Conservation (phyloP, 352 stramenopile species). For the Saprolegnia diclina region DNA sequence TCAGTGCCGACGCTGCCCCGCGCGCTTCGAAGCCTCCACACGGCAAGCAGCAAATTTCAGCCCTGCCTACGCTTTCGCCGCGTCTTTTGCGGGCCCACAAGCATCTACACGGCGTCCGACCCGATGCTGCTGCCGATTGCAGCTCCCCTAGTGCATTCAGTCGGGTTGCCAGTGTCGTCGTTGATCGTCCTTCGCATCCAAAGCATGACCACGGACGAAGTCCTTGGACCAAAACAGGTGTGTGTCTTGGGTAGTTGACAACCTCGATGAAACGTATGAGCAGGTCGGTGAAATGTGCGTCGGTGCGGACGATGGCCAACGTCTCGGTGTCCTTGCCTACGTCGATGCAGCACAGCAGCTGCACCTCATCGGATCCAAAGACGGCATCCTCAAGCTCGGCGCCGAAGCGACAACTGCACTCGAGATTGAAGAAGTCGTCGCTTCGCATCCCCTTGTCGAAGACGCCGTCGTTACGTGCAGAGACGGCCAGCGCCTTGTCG, state of each 20-base stretch:
- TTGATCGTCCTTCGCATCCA: not conserved
- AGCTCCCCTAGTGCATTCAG: not conserved
- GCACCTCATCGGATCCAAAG: slow-evolving; percentile 18
- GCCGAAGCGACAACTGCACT: slow-evolving; percentile 22
- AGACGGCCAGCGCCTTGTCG: not conserved
- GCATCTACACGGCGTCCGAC: not conserved
- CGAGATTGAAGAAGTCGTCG: slow-evolving; percentile 32
- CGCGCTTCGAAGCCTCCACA: slow-evolving; percentile 2
- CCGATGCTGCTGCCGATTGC: slow-evolving; percentile 12
- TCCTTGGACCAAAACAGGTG: slow-evolving; percentile 22
- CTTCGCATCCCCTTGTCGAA: slow-evolving; percentile 32
- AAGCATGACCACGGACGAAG: slow-evolving; percentile 11
- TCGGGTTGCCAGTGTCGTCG: not conserved
- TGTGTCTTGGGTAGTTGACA: not conserved
- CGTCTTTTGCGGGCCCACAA: not conserved
- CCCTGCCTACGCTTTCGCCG: slow-evolving; percentile 9
- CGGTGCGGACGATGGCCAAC: not conserved
- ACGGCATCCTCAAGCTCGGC: slow-evolving; percentile 19
- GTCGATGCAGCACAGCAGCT: not conserved
- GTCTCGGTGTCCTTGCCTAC: slow-evolving; percentile 20
- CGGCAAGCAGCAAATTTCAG: slow-evolving; percentile 9
- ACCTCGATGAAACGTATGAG: not conserved
- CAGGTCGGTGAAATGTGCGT: slow-evolving; percentile 23
- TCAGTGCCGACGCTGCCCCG: slow-evolving; percentile 19
- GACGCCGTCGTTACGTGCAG: slow-evolving; percentile 26